Evolutionary conservation across 2,329 filamentous ascomycete genomes (phyloP).

Genomic region (Aspergillus fumigatus): DNA sequence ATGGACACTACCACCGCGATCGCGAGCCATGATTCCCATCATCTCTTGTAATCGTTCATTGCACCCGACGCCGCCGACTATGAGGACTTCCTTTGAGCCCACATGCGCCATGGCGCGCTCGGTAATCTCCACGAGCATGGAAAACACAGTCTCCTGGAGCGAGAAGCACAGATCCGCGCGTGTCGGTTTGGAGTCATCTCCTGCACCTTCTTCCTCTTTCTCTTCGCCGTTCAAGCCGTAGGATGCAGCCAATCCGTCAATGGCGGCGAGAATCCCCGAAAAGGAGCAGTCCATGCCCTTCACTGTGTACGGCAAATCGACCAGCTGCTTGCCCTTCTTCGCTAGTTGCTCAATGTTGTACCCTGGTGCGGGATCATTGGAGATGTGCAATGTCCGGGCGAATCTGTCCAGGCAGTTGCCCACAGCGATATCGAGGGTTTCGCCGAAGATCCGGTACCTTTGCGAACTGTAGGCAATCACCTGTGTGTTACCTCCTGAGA

Average conservation of each 20-base stretch:
- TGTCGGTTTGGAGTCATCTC: constrained; percentile 51
- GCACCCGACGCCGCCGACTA: constrained; percentile 93
- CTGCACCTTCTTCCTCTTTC: constrained; percentile 50
- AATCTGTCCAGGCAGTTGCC: constrained; percentile 97
- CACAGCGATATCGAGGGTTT: constrained; percentile 94
- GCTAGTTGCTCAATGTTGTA: constrained; percentile 98
- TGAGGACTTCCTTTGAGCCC: constrained; percentile 80
- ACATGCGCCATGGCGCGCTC: constrained; percentile 98
- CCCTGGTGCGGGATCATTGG: constrained; percentile 92
- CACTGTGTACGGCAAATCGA: constrained; percentile 91
- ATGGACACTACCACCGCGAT: constrained; percentile 84
- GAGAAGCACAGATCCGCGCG: constrained; percentile 87
- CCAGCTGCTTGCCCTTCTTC: constrained; percentile 63
- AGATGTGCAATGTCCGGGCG: constrained; percentile 82
- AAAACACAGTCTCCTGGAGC: constrained; percentile 89
- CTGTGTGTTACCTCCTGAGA: constrained; percentile 93
- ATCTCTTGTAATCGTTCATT: constrained; percentile 94
- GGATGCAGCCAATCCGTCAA: constrained; percentile 70
- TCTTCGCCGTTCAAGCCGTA: constrained; percentile 33
- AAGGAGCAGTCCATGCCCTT: constrained; percentile 99
- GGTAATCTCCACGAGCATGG: constrained; percentile 98
- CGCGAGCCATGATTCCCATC: constrained; percentile 94
- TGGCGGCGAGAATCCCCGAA: constrained; percentile 79
- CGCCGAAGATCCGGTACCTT: constrained; percentile 95
- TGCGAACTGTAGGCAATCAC: constrained; percentile 95